These are phyloP conservation scores for Dillenia turbinata DNA, from an alignment of 164 flowering plant genomes.

Conservation along the genomic window DNA sequence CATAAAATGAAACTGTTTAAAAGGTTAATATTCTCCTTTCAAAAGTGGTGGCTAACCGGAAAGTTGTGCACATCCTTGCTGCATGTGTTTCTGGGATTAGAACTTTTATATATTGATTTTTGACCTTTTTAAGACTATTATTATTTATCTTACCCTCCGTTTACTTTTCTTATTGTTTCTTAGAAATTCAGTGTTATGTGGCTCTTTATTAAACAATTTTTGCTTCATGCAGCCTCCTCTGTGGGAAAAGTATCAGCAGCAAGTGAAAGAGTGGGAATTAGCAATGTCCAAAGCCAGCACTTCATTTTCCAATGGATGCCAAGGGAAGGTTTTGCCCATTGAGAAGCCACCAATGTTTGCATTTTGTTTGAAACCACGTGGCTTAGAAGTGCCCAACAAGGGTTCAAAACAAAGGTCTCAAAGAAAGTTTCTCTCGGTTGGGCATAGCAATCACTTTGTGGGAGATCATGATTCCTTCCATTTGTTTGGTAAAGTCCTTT, in stretches of 20 bases:
- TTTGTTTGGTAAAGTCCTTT: constrained; percentile 35
- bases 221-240: constrained; percentile 70
- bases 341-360: constrained; percentile 96
- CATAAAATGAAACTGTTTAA: no score
- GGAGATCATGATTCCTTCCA: constrained; percentile 63
- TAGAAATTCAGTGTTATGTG: neutral
- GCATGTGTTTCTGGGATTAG: no score
- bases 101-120: no score
- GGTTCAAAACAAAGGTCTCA: constrained; percentile 87
- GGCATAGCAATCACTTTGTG: constrained; percentile 28
- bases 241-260: constrained; percentile 89
- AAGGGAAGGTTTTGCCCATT: constrained; percentile 25
- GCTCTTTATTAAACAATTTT: constrained; percentile 9
- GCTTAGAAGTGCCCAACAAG: constrained; percentile 82
- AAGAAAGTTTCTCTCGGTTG: constrained; percentile 47
- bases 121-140: neutral
- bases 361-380: constrained; percentile 92
- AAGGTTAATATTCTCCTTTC: no score
- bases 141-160: neutral
- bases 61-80: no score
- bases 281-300: constrained; percentile 29
- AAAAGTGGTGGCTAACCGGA: no score
- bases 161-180: neutral
- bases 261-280: constrained; percentile 74
- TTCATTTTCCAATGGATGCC: constrained; percentile 36